Percentiles rank a stretch among this genome's conserved stretches.
phyloP scores from a whole-genome alignment of 2,329 filamentous ascomycete species.

The Podosphaera xanthii region DNA sequence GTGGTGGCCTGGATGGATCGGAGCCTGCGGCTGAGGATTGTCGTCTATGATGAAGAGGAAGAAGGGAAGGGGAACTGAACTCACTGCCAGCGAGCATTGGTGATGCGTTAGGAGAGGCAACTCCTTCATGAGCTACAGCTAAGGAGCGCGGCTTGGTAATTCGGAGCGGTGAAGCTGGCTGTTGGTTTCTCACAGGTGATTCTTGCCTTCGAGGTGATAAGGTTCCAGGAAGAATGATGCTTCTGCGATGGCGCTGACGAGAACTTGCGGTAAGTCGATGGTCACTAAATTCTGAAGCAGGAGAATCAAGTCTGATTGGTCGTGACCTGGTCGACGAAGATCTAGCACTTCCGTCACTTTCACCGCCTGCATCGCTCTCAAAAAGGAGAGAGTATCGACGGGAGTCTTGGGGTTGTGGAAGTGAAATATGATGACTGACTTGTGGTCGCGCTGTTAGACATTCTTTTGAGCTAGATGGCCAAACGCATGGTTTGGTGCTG shows the following conservation, averaged over 20 bases:
- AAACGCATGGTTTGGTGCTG: conserved; percentile 38
- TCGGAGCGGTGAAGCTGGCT: conserved; percentile 67
- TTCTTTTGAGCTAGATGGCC: conserved; percentile 75
- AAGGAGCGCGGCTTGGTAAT: conserved; percentile 57
- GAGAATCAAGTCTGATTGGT: conserved; percentile 61
- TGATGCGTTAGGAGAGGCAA: conserved; percentile 72
- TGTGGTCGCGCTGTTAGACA: conserved; percentile 80
- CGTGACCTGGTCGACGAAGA: conserved; percentile 56
- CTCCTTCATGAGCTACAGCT: conserved; percentile 33
- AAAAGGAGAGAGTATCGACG: conserved; percentile 59
- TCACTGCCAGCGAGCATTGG: conserved; percentile 69
- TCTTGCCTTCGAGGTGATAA: conserved; percentile 67
- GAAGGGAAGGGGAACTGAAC: conserved; percentile 49
- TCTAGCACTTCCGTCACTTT: conserved; percentile 70
- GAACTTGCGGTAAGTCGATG: conserved; percentile 56
- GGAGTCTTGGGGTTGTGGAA: conserved; percentile 35
- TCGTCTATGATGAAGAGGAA: conserved; percentile 51
- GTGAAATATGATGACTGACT: conserved; percentile 32
- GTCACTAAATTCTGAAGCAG: conserved; percentile 63
- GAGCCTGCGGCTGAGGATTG: conserved; percentile 83
- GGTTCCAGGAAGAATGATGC: conserved; percentile 59
- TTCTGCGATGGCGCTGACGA: conserved; percentile 65
- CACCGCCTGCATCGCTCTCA: conserved; percentile 53
- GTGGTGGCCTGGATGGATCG: conserved; percentile 37
- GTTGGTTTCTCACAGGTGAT: conserved; percentile 55